phyloP scores from a whole-genome alignment of 495 filamentous ascomycete species.

The Hypoxylon fuscum region DNA sequence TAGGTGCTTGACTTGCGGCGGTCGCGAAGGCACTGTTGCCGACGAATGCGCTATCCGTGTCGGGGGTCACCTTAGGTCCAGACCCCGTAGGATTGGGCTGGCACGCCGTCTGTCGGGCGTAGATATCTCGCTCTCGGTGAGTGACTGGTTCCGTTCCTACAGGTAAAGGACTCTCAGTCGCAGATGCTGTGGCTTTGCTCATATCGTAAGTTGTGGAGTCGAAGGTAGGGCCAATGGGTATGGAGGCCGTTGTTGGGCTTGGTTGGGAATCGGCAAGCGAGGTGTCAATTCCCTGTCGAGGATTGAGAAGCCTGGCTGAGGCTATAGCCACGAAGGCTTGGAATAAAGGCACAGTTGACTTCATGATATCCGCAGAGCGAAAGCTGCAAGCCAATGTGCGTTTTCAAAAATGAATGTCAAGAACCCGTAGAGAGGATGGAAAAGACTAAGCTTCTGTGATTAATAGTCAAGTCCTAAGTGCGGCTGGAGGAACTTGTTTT shows the following conservation, averaged over 20 bases:
- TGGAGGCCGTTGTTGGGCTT: constrained; percentile 17
- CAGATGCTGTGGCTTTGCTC: constrained; percentile 30
- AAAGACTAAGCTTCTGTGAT: too few species aligned
- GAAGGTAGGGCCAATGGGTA: constrained; percentile 27
- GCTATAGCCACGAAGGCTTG: constrained; percentile 21
- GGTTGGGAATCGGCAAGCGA: constrained; percentile 27
- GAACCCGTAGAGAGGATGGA: too few species aligned
- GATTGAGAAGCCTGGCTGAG: constrained; percentile 26
- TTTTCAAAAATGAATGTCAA: too few species aligned
- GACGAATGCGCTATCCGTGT: constrained; percentile 48
- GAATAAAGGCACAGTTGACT: constrained; percentile 7
- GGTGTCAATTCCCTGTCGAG: constrained; percentile 36
- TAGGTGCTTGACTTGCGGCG: constrained; percentile 38
- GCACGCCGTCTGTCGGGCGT: constrained; percentile 32
- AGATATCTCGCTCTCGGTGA: not conserved
- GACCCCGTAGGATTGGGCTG: constrained; percentile 40
- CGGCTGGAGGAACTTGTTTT: too few species aligned
- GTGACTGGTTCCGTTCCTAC: constrained; percentile 23
- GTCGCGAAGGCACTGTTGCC: constrained; percentile 24
- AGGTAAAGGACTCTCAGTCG: constrained; percentile 31
- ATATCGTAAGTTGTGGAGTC: constrained; percentile 32
- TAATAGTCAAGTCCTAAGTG: too few species aligned
- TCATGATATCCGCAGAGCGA: constrained; percentile 27
- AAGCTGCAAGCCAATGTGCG: too few species aligned
- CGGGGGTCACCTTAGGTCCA: constrained; percentile 45